These are phyloP conservation scores for Neurospora sp. DNA, from an alignment of 2,329 filamentous ascomycete genomes.

Conservation along the genomic window DNA sequence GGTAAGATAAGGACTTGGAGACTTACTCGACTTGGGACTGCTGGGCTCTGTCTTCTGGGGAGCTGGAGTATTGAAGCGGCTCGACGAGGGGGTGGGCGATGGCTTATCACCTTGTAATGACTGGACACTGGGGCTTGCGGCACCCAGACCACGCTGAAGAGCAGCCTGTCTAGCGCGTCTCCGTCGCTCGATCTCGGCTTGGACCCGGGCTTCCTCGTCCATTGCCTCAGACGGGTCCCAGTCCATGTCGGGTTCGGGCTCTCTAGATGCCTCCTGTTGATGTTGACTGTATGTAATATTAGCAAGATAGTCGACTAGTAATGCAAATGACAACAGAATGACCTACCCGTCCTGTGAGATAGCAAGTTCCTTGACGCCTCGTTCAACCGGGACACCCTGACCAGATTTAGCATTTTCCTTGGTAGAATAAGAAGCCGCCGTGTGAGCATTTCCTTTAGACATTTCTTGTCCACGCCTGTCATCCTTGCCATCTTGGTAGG, in stretches of 20 bases:
- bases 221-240: conserved; percentile 49
- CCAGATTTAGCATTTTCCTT: conserved; percentile 60
- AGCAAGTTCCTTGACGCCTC: conserved; percentile 20
- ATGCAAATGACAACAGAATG: conserved; percentile 2
- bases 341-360: conserved; percentile 27
- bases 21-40: conserved; percentile 40
- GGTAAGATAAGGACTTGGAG: not conserved
- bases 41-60: conserved; percentile 24
- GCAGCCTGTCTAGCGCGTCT: conserved; percentile 78
- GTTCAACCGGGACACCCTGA: conserved; percentile 46
- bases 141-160: conserved; percentile 64
- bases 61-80: conserved; percentile 32
- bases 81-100: conserved; percentile 43
- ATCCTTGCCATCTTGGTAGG: conserved; percentile 37
- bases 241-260: conserved; percentile 25
- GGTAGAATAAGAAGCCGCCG: conserved; percentile 46
- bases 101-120: conserved; percentile 59
- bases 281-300: not conserved
- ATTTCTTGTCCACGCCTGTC: conserved; percentile 43
- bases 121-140: conserved; percentile 62
- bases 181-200: conserved; percentile 73
- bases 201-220: conserved; percentile 48
- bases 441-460: conserved; percentile 53
- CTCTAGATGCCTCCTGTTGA: conserved; percentile 3
- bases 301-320: not conserved